Percentiles rank a stretch among this genome's conserved stretches.
These are phyloP conservation scores for Tricholomella constricta DNA, from an alignment of 768 basidiomycete species.

Conservation along the genomic window DNA sequence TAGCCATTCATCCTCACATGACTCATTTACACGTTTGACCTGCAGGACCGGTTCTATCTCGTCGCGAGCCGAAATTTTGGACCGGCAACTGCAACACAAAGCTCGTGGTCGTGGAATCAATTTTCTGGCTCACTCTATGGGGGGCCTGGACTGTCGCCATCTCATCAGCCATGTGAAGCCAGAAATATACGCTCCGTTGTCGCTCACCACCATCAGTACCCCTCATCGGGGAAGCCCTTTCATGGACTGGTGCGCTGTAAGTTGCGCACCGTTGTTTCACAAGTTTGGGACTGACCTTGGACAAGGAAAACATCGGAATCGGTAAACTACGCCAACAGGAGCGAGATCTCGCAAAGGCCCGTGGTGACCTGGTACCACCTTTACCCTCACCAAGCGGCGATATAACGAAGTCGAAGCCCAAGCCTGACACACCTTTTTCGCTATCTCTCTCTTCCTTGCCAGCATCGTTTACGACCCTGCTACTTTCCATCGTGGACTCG, in stretches of 20 bases:
- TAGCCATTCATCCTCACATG: not conserved
- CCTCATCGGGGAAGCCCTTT: slow-evolving; percentile 97
- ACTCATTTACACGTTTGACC: not conserved
- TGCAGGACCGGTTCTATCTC: slow-evolving; percentile 86
- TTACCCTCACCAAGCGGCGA: slow-evolving; percentile 1
- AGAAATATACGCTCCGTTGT: slow-evolving; percentile 79
- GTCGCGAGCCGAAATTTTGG: slow-evolving; percentile 74
- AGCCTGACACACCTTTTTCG: slow-evolving; percentile 38
- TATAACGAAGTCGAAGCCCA: slow-evolving; percentile 18
- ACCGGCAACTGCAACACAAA: slow-evolving; percentile 66
- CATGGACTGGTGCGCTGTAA: slow-evolving; percentile 97
- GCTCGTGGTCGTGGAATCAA: slow-evolving; percentile 83
- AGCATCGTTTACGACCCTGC: slow-evolving; percentile 82
- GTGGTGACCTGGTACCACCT: not conserved
- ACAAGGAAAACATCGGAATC: slow-evolving; percentile 87
- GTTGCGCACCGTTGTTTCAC: slow-evolving; percentile 27
- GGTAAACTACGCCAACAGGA: slow-evolving; percentile 61
- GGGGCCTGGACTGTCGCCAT: slow-evolving; percentile 92
- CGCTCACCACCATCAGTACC: slow-evolving; percentile 86
- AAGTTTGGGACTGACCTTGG: slow-evolving; percentile 5
- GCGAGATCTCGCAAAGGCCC: slow-evolving; percentile 25
- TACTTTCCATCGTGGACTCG: slow-evolving; percentile 89
- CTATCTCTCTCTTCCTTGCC: slow-evolving; percentile 68
- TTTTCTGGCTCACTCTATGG: slow-evolving; percentile 97
- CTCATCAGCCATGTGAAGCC: slow-evolving; percentile 87